Percentiles rank a stretch among this genome's conserved stretches.
Conservation (phyloP, 352 stramenopile genomes). For the Albugo laibachii region DNA sequence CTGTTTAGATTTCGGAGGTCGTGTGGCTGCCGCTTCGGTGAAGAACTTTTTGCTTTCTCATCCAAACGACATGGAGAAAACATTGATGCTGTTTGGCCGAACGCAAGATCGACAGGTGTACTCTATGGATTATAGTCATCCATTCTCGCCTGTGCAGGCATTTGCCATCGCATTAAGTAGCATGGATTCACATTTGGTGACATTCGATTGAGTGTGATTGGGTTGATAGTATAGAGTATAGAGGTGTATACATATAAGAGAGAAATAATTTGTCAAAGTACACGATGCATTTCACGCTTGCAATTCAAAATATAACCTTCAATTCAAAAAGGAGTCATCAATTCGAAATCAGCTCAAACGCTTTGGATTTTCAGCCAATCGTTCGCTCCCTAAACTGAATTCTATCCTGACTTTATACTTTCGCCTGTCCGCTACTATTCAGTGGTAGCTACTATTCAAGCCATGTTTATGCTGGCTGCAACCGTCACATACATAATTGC, state of each 20-base stretch:
- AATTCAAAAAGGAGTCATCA: no score
- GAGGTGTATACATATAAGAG: no score
- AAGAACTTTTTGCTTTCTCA: slow-evolving; percentile 79
- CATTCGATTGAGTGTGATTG: slow-evolving; percentile 32
- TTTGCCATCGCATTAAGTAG: slow-evolving; percentile 75
- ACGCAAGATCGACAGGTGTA: slow-evolving; percentile 76
- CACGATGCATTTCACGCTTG: no score
- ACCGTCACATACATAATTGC: slow-evolving; percentile 30
- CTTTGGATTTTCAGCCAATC: no score
- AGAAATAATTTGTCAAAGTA: no score
- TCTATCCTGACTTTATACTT: no score
- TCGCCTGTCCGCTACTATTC: no score
- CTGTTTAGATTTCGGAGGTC: slow-evolving; percentile 72
- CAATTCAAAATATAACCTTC: no score
- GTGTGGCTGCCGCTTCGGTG: slow-evolving; percentile 67
- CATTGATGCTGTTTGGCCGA: slow-evolving; percentile 69
- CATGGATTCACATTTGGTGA: slow-evolving; percentile 77
- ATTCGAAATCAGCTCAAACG: no score
- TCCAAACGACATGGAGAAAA: slow-evolving; percentile 73
- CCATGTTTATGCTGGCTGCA: no score
- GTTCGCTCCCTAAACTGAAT: no score
- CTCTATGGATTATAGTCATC: slow-evolving; percentile 74
- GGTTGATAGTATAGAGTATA: background rate
- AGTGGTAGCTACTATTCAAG: no score
- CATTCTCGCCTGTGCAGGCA: slow-evolving; percentile 67